Conservation (phyloP, 1,284 basidiomycete species). For the Ceratobasidium sp. region DNA sequence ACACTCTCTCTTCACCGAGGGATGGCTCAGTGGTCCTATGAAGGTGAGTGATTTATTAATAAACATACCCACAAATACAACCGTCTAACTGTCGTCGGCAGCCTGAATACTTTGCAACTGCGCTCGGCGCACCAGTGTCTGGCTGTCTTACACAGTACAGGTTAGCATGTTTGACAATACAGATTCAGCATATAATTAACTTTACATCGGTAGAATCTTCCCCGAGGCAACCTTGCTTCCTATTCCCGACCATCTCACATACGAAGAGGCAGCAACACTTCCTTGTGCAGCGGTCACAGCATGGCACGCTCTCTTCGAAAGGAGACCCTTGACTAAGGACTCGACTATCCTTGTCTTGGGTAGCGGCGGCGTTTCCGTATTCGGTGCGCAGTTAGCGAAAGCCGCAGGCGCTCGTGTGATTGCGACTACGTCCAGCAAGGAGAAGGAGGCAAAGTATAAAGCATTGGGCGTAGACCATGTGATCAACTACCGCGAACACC, state of each 20-base stretch:
- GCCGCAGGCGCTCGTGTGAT: constrained; percentile 69
- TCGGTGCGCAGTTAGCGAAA: constrained; percentile 65
- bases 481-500: constrained; percentile 68
- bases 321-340: constrained; percentile 59
- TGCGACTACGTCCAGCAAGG: constrained; percentile 68
- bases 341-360: constrained; percentile 65
- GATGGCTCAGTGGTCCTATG: constrained; percentile 58
- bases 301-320: constrained; percentile 61
- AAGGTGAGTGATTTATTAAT: constrained; percentile 47
- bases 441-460: constrained; percentile 63
- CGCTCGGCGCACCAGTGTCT: constrained; percentile 8
- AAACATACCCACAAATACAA: neutral
- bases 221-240: neutral
- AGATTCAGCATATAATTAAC: neutral
- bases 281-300: constrained; percentile 63
- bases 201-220: constrained; percentile 52
- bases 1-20: constrained; percentile 59
- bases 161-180: constrained; percentile 57
- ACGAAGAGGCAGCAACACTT: constrained; percentile 52
- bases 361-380: constrained; percentile 68
- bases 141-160: constrained; percentile 48
- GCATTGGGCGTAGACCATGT: constrained; percentile 62
- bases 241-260: constrained; percentile 14
- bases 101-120: neutral
- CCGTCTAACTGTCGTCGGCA: neutral